Base-by-base conservation (phyloP, 495 filamentous ascomycete genomes). In the Lichina pygmaea region DNA sequence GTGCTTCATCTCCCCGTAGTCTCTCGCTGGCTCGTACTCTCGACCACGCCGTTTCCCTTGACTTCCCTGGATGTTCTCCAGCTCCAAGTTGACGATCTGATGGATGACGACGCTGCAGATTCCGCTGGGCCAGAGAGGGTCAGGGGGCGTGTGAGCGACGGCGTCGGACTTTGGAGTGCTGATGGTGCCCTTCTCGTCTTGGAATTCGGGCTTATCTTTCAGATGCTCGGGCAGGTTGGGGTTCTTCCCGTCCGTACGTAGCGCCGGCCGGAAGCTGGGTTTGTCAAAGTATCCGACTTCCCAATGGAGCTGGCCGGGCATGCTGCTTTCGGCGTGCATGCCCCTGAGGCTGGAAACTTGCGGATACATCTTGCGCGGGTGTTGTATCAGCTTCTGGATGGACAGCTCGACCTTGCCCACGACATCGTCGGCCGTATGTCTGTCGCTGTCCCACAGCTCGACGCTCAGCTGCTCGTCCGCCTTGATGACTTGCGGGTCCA, bases 301-400 rank as follows among this genome's bases (percentile, higher is more conserved):
- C 86, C 86, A 94, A 56, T 86, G 77, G 24, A 95, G 64, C 54
- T 93, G 74, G 43, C 86, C 86, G 0, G 86, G 86, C 86, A 95
- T 94, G 46, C 71, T 70, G 51, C 72, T 86, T 39, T 73, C 85
- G 38, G 81, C 73, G 45, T 86, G 77, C 55, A 86, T 68, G 8
- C 85, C 85, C 11, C 68, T 62, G 0, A 94, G 68, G 48, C 78
- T 81, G 0, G 84, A 93, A n/a, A 83, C 67, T 54, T 94, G 81
- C 16, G 81, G 77, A 54, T 83, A 86, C 82, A 93, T 93, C 44
- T 75, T 75, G 34, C 83, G 78, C 0, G 86, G 82, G 54, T 93
- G 83, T 53, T 92, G 78, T 46, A 94, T 86, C 68, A 95, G 75
- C 55, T 93, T 82, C 48, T 89, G 82, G 53, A 95, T 84, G 15